Evolutionary conservation across 2,329 filamentous ascomycete genomes (phyloP).

Genomic region (Ilyonectria destructans): DNA sequence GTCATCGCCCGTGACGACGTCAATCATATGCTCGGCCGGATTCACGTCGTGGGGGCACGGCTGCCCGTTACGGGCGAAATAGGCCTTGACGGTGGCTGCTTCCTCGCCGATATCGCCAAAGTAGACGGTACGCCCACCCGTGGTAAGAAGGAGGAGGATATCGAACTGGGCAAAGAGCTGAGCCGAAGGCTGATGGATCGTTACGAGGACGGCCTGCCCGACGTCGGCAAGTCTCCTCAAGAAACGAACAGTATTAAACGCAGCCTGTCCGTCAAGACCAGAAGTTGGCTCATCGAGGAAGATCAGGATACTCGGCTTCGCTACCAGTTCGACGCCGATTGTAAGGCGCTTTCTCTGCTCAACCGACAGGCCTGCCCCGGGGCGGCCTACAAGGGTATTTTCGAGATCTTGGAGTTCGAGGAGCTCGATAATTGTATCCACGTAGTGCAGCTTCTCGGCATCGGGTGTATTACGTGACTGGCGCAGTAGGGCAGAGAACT

Average conservation of each 20-base stretch:
- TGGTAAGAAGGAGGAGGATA: slow-evolving; percentile 71
- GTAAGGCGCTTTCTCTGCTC: slow-evolving; percentile 65
- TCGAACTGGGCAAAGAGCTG: slow-evolving; percentile 77
- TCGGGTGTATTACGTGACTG: slow-evolving; percentile 70
- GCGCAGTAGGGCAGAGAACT: slow-evolving; percentile 76
- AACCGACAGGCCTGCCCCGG: slow-evolving; percentile 16
- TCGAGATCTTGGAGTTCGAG: slow-evolving; percentile 67
- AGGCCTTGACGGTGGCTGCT: slow-evolving; percentile 67
- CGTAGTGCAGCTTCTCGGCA: slow-evolving; percentile 77
- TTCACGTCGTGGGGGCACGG: slow-evolving; percentile 76
- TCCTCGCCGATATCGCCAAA: slow-evolving; percentile 55
- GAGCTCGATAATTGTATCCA: slow-evolving; percentile 75
- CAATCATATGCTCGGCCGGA: slow-evolving; percentile 84
- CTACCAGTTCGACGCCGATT: slow-evolving; percentile 71
- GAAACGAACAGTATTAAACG: slow-evolving; percentile 55
- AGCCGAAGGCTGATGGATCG: slow-evolving; percentile 78
- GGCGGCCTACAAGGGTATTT: neutral
- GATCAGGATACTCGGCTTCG: slow-evolving; percentile 69
- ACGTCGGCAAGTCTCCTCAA: slow-evolving; percentile 73
- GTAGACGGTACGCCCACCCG: slow-evolving; percentile 74
- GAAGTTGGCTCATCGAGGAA: slow-evolving; percentile 73
- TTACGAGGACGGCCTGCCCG: slow-evolving; percentile 76
- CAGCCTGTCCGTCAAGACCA: slow-evolving; percentile 76
- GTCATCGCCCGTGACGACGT: slow-evolving; percentile 65
- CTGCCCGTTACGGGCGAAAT: slow-evolving; percentile 79